phyloP scores from a whole-genome alignment of 495 filamentous ascomycete species.

The Podospora sp. region DNA sequence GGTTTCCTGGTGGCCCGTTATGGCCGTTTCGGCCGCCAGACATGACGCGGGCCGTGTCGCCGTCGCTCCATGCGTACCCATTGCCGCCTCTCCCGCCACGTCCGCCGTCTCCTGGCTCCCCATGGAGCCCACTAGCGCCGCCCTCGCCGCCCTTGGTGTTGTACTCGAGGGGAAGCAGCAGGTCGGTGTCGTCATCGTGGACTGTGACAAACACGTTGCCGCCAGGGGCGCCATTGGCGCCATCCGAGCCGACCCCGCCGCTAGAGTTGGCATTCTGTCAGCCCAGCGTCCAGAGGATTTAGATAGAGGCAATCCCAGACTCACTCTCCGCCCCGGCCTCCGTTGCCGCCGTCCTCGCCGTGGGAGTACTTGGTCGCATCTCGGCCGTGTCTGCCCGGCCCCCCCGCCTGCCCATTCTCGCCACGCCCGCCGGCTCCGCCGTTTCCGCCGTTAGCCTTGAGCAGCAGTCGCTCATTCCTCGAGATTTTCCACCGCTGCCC shows the following conservation, averaged over 20 bases:
- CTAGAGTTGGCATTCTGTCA: not conserved
- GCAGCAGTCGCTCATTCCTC: constrained; percentile 7
- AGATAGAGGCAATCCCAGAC: constrained; percentile 8
- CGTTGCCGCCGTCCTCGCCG: constrained; percentile 32
- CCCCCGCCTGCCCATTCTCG: constrained; percentile 30
- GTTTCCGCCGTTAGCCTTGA: constrained; percentile 27
- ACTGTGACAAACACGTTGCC: too few species aligned
- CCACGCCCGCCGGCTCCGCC: constrained; percentile 32
- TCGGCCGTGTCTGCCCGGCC: constrained; percentile 38
- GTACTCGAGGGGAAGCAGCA: too few species aligned
- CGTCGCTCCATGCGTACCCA: too few species aligned
- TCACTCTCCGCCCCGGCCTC: constrained; percentile 34
- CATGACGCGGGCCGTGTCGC: too few species aligned
- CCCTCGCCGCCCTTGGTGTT: too few species aligned
- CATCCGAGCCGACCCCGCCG: constrained; percentile 16
- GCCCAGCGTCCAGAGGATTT: not conserved
- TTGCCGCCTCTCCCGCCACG: too few species aligned
- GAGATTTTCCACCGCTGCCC: constrained; percentile 12
- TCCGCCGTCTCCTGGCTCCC: too few species aligned
- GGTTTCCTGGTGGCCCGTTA: too few species aligned
- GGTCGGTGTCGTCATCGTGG: too few species aligned
- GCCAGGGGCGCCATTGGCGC: constrained; percentile 27
- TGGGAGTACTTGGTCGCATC: constrained; percentile 23
- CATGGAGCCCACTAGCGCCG: too few species aligned
- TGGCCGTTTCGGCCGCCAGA: too few species aligned